These are phyloP conservation scores for Allantophomopsis cytisporea DNA, from an alignment of 2,329 filamentous ascomycete species.

Conservation along the genomic window DNA sequence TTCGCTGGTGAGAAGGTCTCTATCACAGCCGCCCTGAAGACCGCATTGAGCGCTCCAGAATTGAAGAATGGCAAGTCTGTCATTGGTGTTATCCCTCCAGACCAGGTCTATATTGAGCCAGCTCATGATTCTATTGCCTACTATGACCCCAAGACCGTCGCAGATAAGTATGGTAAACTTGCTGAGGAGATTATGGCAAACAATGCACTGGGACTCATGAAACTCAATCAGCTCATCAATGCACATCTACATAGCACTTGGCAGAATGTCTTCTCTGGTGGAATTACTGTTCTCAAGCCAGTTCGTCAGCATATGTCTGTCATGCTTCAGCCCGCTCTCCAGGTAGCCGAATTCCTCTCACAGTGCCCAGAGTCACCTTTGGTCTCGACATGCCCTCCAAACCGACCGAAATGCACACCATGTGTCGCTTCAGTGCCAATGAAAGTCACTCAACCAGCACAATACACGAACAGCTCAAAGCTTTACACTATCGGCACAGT, in stretches of 20 bases:
- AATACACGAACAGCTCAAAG: conserved; percentile 58
- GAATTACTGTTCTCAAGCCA: conserved; percentile 73
- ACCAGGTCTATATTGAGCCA: conserved; percentile 51
- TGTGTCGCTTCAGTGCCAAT: conserved; percentile 55
- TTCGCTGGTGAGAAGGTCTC: conserved; percentile 56
- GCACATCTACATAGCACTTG: conserved; percentile 76
- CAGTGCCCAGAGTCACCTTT: conserved; percentile 63
- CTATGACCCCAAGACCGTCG: conserved; percentile 54
- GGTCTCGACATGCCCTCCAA: conserved; percentile 72
- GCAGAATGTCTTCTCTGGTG: conserved; percentile 64
- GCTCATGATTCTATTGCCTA: conserved; percentile 59
- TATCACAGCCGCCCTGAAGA: conserved; percentile 48
- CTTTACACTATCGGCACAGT: conserved; percentile 77
- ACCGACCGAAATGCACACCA: conserved; percentile 57
- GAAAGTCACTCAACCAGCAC: conserved; percentile 49
- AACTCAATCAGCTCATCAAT: conserved; percentile 65
- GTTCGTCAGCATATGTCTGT: conserved; percentile 61
- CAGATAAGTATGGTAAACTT: conserved; percentile 53
- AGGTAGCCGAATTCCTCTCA: conserved; percentile 62
- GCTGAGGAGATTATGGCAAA: conserved; percentile 44
- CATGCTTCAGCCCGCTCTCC: conserved; percentile 54
- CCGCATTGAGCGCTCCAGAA: conserved; percentile 39
- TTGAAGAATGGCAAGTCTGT: conserved; percentile 46
- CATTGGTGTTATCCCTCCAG: conserved; percentile 42
- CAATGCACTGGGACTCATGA: conserved; percentile 44